Conservation (phyloP, 495 filamentous ascomycete genomes). For the Aspergillus coremiiformis region DNA sequence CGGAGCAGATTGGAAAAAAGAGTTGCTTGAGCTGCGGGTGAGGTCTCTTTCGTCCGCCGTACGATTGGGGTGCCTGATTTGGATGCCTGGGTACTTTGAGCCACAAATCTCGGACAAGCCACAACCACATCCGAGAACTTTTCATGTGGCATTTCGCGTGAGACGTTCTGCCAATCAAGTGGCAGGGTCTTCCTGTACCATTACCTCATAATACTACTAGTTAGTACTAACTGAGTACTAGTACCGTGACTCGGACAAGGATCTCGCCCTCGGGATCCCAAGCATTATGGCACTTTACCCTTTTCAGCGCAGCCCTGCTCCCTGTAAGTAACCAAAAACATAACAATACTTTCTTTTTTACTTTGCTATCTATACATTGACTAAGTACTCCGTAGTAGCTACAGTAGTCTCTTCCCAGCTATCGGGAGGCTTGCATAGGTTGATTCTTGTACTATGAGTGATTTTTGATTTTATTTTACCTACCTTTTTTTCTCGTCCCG, state of each 20-base stretch:
- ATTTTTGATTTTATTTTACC: too few relatives aligned
- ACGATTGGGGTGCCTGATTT: neutral
- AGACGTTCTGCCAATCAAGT: conserved; percentile 5
- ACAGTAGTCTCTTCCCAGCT: neutral
- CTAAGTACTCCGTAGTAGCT: neutral
- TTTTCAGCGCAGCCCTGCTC: neutral
- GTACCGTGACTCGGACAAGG: neutral
- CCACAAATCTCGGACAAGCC: neutral
- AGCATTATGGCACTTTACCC: neutral
- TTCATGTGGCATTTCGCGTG: neutral
- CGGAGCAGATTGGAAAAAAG: conserved; percentile 25
- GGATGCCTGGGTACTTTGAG: too few relatives aligned
- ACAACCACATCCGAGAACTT: neutral
- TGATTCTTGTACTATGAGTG: neutral
- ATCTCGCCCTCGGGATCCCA: neutral
- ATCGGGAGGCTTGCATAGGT: neutral
- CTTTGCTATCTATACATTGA: neutral
- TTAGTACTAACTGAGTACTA: too few relatives aligned
- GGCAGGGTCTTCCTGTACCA: neutral
- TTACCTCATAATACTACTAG: too few relatives aligned
- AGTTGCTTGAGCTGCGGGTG: conserved; percentile 17
- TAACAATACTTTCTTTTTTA: too few relatives aligned
- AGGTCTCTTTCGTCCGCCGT: conserved; percentile 17
- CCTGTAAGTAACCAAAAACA: neutral
- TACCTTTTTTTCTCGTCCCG: too few relatives aligned